Evolutionary conservation across 148 eudicot genomes (phyloP), one percentile per base, ranked within the genome.

Genomic region (Camellia granthamiana): DNA sequence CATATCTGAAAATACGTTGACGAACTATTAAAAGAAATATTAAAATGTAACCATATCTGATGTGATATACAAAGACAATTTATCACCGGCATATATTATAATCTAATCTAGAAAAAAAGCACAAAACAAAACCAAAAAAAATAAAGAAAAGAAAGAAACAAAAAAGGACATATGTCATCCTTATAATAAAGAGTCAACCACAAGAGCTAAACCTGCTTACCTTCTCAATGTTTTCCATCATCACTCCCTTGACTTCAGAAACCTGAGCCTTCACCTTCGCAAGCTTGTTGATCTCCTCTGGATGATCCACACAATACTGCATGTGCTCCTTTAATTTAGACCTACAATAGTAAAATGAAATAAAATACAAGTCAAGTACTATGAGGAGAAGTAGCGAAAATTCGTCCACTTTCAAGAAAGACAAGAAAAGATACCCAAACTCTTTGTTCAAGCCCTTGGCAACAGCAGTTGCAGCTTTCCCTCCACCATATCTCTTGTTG

Each of bases 181-280:
- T 78, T 13, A 54, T 18, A 38, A 49, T 66, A 7, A 66, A 41
- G 44, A 68, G 55, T 54, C 21, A 75, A 69, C 52, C 41, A 30
- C 43, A 30, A 46, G 23, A 56, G 56, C 56, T 8, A 54, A 60
- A 23, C 46, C 58, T 69, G 62, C 42, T 81, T 81, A 81, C 84
- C 84, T 81, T 81, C 64, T 81, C 84, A 77, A 81, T 81, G 55
- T 81, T 81, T 77, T 77, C 84, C 84, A 81, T 81, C 84, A 81
- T 81, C 72, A 81, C 84, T 15, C 84, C 84, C 77, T 81, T 81
- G 72, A 81, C 84, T 81, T 81, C 84, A 54, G 80, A 30, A 69
- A 81, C 84, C 76, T 81, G 84, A 72, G 84, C 84, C 64, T 81
- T 77, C 72, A 81, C 84, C 73, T 81, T 81, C 10, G 80, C 77